These are phyloP conservation scores for Solanum aculeatissimum DNA, from an alignment of 305 asterid species.

Conservation along the genomic window DNA sequence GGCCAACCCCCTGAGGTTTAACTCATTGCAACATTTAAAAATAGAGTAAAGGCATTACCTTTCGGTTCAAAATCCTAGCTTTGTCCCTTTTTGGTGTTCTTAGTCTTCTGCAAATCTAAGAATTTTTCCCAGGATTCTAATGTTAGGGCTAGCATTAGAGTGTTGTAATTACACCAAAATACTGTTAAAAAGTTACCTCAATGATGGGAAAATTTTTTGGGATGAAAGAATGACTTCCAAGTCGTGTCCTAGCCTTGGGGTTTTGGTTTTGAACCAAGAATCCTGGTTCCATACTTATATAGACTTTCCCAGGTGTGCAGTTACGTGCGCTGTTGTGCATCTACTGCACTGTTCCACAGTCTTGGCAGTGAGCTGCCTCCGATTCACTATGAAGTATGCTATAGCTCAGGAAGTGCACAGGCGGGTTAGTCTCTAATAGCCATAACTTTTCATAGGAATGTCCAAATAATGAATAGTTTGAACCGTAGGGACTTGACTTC, in stretches of 20 bases:
- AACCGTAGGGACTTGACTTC: neutral
- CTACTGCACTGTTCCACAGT: neutral
- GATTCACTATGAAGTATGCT: neutral
- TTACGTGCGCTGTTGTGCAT: neutral
- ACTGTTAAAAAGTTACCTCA: neutral
- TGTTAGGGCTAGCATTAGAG: neutral
- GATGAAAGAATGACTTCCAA: neutral
- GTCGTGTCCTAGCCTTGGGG: neutral
- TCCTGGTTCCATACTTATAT: neutral
- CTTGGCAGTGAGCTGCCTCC: neutral
- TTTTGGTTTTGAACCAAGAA: neutral
- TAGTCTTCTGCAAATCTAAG: neutral
- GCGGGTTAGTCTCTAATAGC: neutral
- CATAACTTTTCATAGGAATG: neutral
- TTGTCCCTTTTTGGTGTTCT: neutral
- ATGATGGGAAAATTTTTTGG: neutral
- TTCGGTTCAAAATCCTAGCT: neutral
- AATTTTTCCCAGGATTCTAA: neutral
- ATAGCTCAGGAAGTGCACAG: neutral
- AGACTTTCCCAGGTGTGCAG: neutral
- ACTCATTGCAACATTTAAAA: neutral
- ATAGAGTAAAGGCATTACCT: neutral
- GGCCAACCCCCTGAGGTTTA: too few relatives aligned
- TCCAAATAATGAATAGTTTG: neutral
- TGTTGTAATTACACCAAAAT: neutral